A percentile compares a stretch with the other conserved stretches of the same genome.
These are phyloP conservation scores for Ophiocordyceps unilateralis DNA, from an alignment of 2,329 filamentous ascomycete species.

Conservation along the genomic window DNA sequence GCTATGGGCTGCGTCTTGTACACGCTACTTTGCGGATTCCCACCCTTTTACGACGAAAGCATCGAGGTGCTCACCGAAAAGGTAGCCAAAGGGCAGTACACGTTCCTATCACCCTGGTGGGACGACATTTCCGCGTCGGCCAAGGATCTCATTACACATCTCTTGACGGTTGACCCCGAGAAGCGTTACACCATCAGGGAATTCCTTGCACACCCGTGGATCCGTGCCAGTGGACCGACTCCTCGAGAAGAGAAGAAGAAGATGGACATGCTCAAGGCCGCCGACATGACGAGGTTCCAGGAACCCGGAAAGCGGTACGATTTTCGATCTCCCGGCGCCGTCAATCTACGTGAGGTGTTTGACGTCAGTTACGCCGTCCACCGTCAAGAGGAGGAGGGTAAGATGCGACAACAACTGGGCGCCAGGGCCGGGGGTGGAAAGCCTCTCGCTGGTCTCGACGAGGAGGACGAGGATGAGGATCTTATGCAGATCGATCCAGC, in stretches of 20 bases:
- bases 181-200: conserved; percentile 87
- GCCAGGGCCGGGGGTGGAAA: conserved; percentile 48
- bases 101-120: conserved; percentile 98
- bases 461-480: conserved; percentile 44
- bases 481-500: conserved; percentile 48
- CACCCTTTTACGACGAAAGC: conserved; percentile 95
- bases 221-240: conserved; percentile 45
- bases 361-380: conserved; percentile 98
- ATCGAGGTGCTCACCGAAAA: conserved; percentile 96
- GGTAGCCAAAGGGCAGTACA: conserved; percentile 90
- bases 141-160: conserved; percentile 83
- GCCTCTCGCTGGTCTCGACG: conserved; percentile 47
- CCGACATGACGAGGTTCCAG: conserved; percentile 35
- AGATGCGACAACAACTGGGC: conserved; percentile 71
- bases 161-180: conserved; percentile 85
- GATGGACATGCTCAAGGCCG: conserved; percentile 30
- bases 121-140: conserved; percentile 93
- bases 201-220: conserved; percentile 92
- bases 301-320: conserved; percentile 58
- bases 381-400: conserved; percentile 87
- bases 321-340: conserved; percentile 85
- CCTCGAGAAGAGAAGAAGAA: conserved; percentile 42
- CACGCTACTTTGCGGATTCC: conserved; percentile 91
- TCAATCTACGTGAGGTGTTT: conserved; percentile 93
- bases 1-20: conserved; percentile 92